Percentiles rank a stretch among this genome's conserved stretches.
Conservation (phyloP, 495 filamentous ascomycete genomes). For the Cairneyella variabilis region DNA sequence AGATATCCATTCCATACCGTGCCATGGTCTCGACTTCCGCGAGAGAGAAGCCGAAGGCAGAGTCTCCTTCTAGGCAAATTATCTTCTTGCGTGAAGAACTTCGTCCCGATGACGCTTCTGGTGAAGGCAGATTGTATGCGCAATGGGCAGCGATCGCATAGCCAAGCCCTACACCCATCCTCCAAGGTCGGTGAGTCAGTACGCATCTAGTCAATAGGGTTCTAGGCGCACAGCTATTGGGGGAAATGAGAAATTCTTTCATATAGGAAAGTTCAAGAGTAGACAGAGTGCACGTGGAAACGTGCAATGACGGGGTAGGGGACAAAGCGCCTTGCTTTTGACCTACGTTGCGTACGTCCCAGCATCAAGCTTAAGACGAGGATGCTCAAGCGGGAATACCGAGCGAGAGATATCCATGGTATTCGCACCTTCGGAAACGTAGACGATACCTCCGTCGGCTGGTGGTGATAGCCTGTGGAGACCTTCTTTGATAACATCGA, state of each 20-base stretch:
- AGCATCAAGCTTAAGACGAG: constrained; percentile 58
- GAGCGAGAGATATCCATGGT: constrained; percentile 66
- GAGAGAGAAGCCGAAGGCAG: constrained; percentile 59
- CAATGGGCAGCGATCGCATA: constrained; percentile 60
- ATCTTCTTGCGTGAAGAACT: constrained; percentile 51
- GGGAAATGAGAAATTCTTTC: too few species aligned
- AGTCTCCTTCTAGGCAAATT: constrained; percentile 59
- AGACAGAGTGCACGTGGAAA: too few species aligned
- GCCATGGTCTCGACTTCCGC: constrained; percentile 66
- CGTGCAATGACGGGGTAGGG: too few species aligned
- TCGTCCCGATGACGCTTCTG: constrained; percentile 25
- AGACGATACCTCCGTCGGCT: constrained; percentile 50
- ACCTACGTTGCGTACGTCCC: constrained; percentile 65
- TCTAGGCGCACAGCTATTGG: too few species aligned
- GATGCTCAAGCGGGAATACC: constrained; percentile 54
- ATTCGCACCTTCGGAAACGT: constrained; percentile 64
- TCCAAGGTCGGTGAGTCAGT: too few species aligned
- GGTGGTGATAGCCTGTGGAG: constrained; percentile 32
- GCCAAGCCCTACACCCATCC: constrained; percentile 65
- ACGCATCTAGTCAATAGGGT: too few species aligned
- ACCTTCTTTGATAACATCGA: constrained; percentile 49
- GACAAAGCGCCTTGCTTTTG: too few species aligned
- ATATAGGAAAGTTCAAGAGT: too few species aligned
- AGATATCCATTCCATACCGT: constrained; percentile 55
- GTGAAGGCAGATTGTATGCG: constrained; percentile 49